phyloP scores from a whole-genome alignment of 1,284 basidiomycete genomes.

The Ganoderma sp. region DNA sequence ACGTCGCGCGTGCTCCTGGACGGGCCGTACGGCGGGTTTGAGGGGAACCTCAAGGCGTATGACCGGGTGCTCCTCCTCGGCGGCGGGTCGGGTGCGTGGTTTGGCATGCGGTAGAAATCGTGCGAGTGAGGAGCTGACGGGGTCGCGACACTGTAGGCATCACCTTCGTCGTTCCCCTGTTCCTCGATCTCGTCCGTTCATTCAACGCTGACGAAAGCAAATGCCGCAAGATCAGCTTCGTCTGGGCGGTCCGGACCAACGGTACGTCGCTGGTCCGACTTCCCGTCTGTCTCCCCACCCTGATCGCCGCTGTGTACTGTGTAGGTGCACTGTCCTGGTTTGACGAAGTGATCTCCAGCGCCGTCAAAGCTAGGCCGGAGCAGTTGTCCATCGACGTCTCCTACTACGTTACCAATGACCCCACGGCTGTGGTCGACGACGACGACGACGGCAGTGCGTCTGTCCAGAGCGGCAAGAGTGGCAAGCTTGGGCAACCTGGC shows the following conservation, averaged over 20 bases:
- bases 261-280: constrained; percentile 26
- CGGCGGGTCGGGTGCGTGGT: constrained; percentile 45
- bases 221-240: constrained; percentile 34
- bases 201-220: constrained; percentile 18
- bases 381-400: constrained; percentile 15
- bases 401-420: constrained; percentile 13
- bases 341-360: constrained; percentile 25
- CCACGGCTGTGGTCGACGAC: neutral
- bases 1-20: constrained; percentile 46
- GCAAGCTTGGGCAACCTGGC: constrained; percentile 18
- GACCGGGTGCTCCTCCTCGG: constrained; percentile 45
- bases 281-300: neutral
- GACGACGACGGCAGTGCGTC: constrained; percentile 13
- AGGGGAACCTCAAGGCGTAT: constrained; percentile 39
- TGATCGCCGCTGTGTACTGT: neutral
- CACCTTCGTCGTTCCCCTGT: constrained; percentile 40
- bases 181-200: constrained; percentile 37
- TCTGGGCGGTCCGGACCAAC: constrained; percentile 35
- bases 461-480: constrained; percentile 5
- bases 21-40: constrained; percentile 48
- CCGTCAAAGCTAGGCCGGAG: constrained; percentile 9
- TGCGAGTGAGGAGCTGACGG: neutral
- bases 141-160: constrained; percentile 31
- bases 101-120: neutral
- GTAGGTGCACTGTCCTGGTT: constrained; percentile 38